Percentiles rank a stretch among this genome's conserved stretches.
Evolutionary conservation across 306 rosid species (phyloP).

Genomic region (Quillaja saponaria): DNA sequence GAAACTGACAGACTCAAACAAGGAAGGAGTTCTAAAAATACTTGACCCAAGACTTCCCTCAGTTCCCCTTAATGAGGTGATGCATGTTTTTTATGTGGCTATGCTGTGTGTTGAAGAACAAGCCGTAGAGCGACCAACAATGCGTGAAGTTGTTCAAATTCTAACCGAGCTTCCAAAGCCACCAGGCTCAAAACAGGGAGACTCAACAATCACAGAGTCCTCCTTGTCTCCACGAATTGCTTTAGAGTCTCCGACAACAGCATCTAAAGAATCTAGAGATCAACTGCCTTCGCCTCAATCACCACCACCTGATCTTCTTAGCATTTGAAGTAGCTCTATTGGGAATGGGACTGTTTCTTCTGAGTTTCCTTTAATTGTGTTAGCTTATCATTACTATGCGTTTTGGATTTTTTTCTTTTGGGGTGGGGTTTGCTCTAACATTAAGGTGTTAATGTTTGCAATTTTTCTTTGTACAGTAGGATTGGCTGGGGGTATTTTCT

Average conservation of each 20-base stretch:
- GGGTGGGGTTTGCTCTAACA: slow-evolving; percentile 51
- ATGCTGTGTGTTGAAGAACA: slow-evolving; percentile 96
- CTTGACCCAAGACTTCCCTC: slow-evolving; percentile 88
- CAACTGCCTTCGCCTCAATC: slow-evolving; percentile 51
- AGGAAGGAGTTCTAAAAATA: slow-evolving; percentile 79
- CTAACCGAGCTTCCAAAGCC: slow-evolving; percentile 85
- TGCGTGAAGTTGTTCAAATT: slow-evolving; percentile 97
- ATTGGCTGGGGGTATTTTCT: slow-evolving; percentile 47
- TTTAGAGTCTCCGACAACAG: slow-evolving; percentile 45
- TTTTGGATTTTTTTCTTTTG: slow-evolving; percentile 18
- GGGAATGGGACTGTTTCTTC: slow-evolving; percentile 36
- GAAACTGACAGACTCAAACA: slow-evolving; percentile 81
- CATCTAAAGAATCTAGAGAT: slow-evolving; percentile 49
- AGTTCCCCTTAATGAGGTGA: slow-evolving; percentile 82
- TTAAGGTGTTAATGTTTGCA: slow-evolving; percentile 41
- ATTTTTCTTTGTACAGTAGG: slow-evolving; percentile 64
- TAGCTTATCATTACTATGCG: slow-evolving; percentile 25
- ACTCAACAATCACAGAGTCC: slow-evolving; percentile 45
- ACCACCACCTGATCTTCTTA: slow-evolving; percentile 79
- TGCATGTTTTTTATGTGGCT: slow-evolving; percentile 89
- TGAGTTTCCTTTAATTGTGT: slow-evolving; percentile 28
- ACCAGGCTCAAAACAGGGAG: slow-evolving; percentile 52
- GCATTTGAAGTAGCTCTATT: slow-evolving; percentile 58
- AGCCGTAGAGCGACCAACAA: slow-evolving; percentile 93
- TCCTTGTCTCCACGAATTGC: slow-evolving; percentile 47